Conservation (phyloP, 2,329 filamentous ascomycete species). For the Colletotrichum zoysiae region DNA sequence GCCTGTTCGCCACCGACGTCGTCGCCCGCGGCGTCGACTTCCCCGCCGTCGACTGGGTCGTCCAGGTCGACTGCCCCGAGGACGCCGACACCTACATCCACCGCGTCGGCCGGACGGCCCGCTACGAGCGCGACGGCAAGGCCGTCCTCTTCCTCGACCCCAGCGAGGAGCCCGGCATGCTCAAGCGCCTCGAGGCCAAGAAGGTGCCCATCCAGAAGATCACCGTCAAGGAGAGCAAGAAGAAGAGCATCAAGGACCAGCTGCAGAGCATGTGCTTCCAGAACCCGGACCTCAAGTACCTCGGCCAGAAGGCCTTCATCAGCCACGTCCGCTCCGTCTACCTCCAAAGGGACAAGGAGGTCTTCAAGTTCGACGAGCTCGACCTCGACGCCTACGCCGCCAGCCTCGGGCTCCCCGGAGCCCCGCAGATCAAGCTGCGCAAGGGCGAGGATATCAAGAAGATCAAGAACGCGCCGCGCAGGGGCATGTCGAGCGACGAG, state of each 20-base stretch:
- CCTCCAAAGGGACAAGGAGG: constrained; percentile 90
- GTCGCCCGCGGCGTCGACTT: constrained; percentile 96
- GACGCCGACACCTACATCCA: constrained; percentile 99
- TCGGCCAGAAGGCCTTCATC: constrained; percentile 95
- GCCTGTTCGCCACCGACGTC: constrained; percentile 95
- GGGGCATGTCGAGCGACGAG: constrained; percentile 73
- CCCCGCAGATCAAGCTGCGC: constrained; percentile 92
- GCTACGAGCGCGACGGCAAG: constrained; percentile 87
- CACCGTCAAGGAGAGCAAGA: constrained; percentile 89
- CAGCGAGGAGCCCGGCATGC: constrained; percentile 92
- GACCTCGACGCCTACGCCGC: constrained; percentile 88
- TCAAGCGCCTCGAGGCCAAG: constrained; percentile 85
- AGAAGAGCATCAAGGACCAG: constrained; percentile 85
- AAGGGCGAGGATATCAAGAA: constrained; percentile 90
- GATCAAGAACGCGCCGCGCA: constrained; percentile 86
- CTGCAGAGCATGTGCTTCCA: constrained; percentile 97
- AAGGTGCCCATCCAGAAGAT: constrained; percentile 91
- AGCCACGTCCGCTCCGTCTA: constrained; percentile 89
- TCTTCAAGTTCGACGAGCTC: constrained; percentile 87
- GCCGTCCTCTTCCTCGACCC: constrained; percentile 94
- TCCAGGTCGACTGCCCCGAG: constrained; percentile 98
- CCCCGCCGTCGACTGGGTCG: constrained; percentile 96
- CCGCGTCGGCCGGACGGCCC: constrained; percentile 92
- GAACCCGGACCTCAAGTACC: constrained; percentile 91
- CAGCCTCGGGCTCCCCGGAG: constrained; percentile 89